Conservation (phyloP, 2,329 filamentous ascomycete species). For the Penicillium sp. region DNA sequence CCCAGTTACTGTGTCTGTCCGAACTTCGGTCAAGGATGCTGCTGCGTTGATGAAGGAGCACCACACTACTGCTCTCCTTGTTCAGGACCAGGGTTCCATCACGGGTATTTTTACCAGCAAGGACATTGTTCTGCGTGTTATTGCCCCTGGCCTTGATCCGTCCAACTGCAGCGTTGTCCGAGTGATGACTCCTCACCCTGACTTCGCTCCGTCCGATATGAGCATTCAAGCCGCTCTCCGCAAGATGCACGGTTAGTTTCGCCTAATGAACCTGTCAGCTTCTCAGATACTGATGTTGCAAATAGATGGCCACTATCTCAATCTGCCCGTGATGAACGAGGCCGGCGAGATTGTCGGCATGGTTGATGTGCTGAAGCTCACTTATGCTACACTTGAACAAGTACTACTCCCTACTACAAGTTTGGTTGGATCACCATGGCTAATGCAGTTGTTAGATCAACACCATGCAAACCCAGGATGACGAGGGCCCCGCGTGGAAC, state of each 20-base stretch:
- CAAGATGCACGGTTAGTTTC: conserved; percentile 91
- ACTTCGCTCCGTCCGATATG: conserved; percentile 99
- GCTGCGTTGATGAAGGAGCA: conserved; percentile 98
- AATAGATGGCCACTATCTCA: conserved; percentile 94
- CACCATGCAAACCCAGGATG: conserved; percentile 85
- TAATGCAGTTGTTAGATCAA: conserved; percentile 63
- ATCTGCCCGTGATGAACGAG: conserved; percentile 98
- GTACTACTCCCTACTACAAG: conserved; percentile 51
- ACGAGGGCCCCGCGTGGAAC: conserved; percentile 97
- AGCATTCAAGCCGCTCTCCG: conserved; percentile 95
- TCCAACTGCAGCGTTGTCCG: conserved; percentile 95
- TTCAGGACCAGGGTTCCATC: conserved; percentile 95
- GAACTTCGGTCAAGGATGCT: conserved; percentile 95
- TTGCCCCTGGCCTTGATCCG: conserved; percentile 93
- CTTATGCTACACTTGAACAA: conserved; percentile 96
- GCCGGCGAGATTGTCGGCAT: conserved; percentile 97
- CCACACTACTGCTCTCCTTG: conserved; percentile 93
- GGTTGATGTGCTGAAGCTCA: conserved; percentile 98
- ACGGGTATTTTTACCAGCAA: conserved; percentile 99
- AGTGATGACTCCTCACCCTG: conserved; percentile 98
- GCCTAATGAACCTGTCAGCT: neutral
- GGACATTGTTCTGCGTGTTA: conserved; percentile 96
- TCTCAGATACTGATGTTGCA: conserved; percentile 8
- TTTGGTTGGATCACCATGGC: neutral
- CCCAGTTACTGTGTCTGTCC: conserved; percentile 90